A percentile compares a stretch with the other conserved stretches of the same genome.
phyloP scores from a whole-genome alignment of 768 basidiomycete genomes.

The Ramaria sp. region DNA sequence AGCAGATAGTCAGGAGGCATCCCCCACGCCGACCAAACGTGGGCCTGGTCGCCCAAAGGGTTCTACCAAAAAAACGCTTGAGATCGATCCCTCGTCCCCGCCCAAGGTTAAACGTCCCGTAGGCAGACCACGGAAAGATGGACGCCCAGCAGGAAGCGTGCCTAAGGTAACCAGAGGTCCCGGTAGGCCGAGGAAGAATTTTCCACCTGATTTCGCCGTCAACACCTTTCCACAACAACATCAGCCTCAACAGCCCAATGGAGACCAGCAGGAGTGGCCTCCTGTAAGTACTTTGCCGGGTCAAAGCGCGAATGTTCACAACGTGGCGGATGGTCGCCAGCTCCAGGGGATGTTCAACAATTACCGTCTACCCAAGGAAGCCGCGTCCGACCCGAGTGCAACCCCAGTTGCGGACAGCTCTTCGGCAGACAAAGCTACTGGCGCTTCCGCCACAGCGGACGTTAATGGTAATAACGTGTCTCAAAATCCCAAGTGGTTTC shows the following conservation, averaged over 20 bases:
- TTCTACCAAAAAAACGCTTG: conserved; percentile 52
- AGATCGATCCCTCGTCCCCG: conserved; percentile 13
- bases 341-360: conserved; percentile 9
- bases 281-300: neutral
- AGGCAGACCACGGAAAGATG: conserved; percentile 73
- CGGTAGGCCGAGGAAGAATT: conserved; percentile 29
- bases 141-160: conserved; percentile 67
- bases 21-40: conserved; percentile 38
- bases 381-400: neutral
- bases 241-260: neutral
- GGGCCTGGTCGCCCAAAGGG: conserved; percentile 72
- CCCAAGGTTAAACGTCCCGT: conserved; percentile 68
- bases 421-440: neutral
- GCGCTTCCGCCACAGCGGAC: neutral
- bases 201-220: conserved; percentile 21
- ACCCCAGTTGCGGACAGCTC: neutral
- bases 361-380: conserved; percentile 3
- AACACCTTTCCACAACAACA: conserved; percentile 1
- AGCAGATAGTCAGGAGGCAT: neutral
- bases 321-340: neutral
- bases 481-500: neutral
- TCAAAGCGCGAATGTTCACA: neutral
- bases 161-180: conserved; percentile 25
- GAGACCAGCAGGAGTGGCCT: neutral
- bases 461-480: neutral